Conservation (phyloP, 2,329 filamentous ascomycete genomes). For the Fusarium concolor region DNA sequence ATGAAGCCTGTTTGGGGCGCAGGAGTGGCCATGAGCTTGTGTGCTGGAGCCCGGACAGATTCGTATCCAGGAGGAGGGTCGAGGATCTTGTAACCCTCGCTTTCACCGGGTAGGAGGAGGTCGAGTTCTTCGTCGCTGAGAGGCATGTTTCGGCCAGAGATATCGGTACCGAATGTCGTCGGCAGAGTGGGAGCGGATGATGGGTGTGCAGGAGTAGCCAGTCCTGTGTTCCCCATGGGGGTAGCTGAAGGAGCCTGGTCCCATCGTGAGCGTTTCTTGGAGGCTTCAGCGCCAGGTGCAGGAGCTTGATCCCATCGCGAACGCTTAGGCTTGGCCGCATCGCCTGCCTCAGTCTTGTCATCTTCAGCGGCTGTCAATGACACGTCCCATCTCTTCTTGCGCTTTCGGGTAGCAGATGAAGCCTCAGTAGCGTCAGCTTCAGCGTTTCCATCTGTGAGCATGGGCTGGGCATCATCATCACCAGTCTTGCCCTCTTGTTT, state of each 20-base stretch:
- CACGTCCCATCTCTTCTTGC: constrained; percentile 96
- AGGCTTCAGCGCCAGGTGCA: constrained; percentile 66
- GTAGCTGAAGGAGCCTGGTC: constrained; percentile 88
- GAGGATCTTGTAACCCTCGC: constrained; percentile 92
- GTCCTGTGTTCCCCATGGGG: constrained; percentile 77
- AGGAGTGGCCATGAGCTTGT: constrained; percentile 80
- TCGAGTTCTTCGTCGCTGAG: constrained; percentile 96
- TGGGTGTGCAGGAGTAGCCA: constrained; percentile 81
- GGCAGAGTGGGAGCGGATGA: constrained; percentile 67
- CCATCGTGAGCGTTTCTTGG: constrained; percentile 88
- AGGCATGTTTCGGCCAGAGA: constrained; percentile 81
- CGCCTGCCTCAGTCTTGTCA: constrained; percentile 60
- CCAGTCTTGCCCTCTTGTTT: constrained; percentile 68
- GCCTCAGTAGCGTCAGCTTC: constrained; percentile 76
- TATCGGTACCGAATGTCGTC: constrained; percentile 82
- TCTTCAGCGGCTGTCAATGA: constrained; percentile 67
- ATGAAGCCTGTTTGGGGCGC: constrained; percentile 88
- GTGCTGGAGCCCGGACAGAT: constrained; percentile 79
- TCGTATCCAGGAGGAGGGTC: constrained; percentile 93
- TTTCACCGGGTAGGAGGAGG: constrained; percentile 86
- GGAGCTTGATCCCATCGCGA: constrained; percentile 90
- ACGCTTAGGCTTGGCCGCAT: constrained; percentile 74
- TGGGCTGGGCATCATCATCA: constrained; percentile 76
- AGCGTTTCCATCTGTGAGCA: constrained; percentile 75
- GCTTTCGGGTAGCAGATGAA: constrained; percentile 74